Evolutionary conservation across 768 basidiomycete genomes (phyloP).

Genomic region (Boletus rufocinnamomeus): DNA sequence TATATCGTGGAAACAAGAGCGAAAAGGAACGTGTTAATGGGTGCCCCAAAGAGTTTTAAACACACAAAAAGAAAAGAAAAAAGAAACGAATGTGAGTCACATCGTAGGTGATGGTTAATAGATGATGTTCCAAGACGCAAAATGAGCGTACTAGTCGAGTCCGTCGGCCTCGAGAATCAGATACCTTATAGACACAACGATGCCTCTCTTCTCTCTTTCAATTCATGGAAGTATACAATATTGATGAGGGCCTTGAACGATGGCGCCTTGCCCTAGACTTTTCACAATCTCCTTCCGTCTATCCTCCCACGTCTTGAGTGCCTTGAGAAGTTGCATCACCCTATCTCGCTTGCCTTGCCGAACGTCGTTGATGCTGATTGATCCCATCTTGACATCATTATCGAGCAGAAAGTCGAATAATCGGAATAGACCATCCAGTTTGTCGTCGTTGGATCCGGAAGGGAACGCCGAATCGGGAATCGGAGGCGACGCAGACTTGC

Average conservation of each 20-base stretch:
- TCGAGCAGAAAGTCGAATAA: conserved; percentile 93
- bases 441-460: conserved; percentile 65
- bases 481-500: conserved; percentile 62
- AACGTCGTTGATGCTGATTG: conserved; percentile 93
- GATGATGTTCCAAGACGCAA: no score
- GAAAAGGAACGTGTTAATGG: no score
- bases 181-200: not conserved
- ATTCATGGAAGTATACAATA: not conserved
- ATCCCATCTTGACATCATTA: conserved; percentile 88
- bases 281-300: conserved; percentile 58
- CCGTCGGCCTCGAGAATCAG: not conserved
- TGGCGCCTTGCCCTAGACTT: no score
- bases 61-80: no score
- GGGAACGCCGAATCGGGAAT: conserved; percentile 83
- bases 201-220: not conserved
- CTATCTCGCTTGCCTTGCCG: conserved; percentile 80
- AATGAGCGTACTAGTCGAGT: no score
- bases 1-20: no score
- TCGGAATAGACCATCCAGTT: conserved; percentile 82
- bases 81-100: no score
- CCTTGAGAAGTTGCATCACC: conserved; percentile 75
- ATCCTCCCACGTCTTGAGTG: conserved; percentile 80
- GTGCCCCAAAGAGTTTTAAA: no score
- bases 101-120: no score
- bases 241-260: no score